phyloP scores from a whole-genome alignment of 2,329 filamentous ascomycete species.

The Cercospora sp. region DNA sequence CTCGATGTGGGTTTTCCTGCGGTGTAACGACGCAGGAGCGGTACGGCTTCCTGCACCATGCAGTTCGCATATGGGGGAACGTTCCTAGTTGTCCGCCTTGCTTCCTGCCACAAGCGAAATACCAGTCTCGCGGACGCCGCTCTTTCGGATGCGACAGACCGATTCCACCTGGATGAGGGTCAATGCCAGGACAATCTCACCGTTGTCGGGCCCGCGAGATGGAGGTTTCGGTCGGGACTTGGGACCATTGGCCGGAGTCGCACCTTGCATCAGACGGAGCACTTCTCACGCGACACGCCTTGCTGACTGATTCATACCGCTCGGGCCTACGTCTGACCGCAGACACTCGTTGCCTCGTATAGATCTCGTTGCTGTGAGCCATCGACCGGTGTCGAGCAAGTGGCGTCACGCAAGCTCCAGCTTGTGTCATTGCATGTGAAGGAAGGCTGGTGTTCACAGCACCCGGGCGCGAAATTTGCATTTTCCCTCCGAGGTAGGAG shows the following conservation, averaged over 20 bases:
- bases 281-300: neutral
- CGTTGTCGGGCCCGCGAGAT: neutral
- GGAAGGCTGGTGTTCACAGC: too few species aligned
- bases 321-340: neutral
- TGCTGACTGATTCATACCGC: neutral
- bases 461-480: too few species aligned
- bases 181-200: too few species aligned
- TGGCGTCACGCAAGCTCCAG: neutral
- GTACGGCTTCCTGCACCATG: neutral
- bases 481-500: neutral
- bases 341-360: neutral
- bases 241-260: neutral
- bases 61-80: neutral
- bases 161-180: neutral
- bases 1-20: neutral
- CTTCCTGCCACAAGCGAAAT: too few species aligned
- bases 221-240: too few species aligned
- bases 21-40: neutral
- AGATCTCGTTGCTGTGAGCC: neutral
- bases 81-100: neutral
- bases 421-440: neutral
- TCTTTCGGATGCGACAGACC: neutral
- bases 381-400: neutral
- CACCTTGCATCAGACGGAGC: conserved; percentile 1
- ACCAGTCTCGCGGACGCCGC: neutral